Percentiles rank a stretch among this genome's conserved stretches.
Evolutionary conservation across 1,284 basidiomycete genomes (phyloP).

Genomic region (Rhodofomes roseus): DNA sequence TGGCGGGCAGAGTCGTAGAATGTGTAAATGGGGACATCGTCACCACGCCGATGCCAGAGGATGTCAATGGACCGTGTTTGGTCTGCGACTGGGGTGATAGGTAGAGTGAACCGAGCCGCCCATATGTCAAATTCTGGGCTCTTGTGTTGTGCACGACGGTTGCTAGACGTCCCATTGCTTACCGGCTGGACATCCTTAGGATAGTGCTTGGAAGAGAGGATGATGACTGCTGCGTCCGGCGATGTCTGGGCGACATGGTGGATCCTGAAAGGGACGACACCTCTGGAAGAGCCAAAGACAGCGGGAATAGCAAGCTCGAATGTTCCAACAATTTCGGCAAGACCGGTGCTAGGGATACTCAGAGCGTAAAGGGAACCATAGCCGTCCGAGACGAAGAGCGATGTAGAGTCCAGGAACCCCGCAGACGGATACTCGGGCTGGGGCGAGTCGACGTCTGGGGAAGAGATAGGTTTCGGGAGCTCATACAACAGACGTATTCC

Average conservation of each 20-base stretch:
- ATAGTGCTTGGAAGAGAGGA: constrained; percentile 58
- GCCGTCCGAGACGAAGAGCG: constrained; percentile 71
- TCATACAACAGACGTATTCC: constrained; percentile 56
- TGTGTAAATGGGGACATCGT: constrained; percentile 68
- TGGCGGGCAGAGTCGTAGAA: constrained; percentile 42
- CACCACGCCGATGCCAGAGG: constrained; percentile 67
- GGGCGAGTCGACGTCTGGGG: constrained; percentile 31
- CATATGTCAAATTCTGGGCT: constrained; percentile 57
- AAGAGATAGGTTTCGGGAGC: constrained; percentile 50
- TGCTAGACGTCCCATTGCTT: neutral
- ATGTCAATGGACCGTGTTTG: constrained; percentile 40
- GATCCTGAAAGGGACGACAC: constrained; percentile 53
- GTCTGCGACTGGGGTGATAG: constrained; percentile 24
- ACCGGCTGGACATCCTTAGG: constrained; percentile 10
- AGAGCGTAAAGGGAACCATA: constrained; percentile 65
- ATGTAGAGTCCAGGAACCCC: constrained; percentile 46
- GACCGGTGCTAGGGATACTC: constrained; percentile 31
- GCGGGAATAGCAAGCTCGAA: constrained; percentile 45
- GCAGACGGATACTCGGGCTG: constrained; percentile 79
- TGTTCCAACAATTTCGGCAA: constrained; percentile 46
- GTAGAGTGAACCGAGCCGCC: constrained; percentile 50
- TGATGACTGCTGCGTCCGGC: constrained; percentile 37
- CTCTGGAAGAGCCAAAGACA: constrained; percentile 11
- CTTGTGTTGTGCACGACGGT: constrained; percentile 8
- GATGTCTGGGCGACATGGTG: constrained; percentile 41